These are phyloP conservation scores for Candida coquimbonensis DNA, from an alignment of 805 yeast species.

Conservation along the genomic window DNA sequence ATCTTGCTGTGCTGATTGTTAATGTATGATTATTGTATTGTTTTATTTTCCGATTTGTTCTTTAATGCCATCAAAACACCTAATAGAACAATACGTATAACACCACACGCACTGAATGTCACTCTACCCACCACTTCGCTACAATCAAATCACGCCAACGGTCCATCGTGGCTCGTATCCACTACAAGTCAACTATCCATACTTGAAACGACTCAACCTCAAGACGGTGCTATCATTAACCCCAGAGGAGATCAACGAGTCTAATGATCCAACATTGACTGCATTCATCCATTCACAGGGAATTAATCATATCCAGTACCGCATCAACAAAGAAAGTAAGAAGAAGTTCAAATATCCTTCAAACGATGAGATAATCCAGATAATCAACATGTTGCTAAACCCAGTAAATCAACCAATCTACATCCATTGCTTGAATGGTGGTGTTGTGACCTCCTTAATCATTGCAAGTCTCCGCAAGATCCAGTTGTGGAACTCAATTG, in stretches of 20 bases:
- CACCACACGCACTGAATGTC: not conserved
- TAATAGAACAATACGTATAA: not conserved
- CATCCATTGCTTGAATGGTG: slow-evolving; percentile 85
- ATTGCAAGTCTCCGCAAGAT: slow-evolving; percentile 81
- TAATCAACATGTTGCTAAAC: slow-evolving; percentile 57
- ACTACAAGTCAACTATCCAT: slow-evolving; percentile 62
- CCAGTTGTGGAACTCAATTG: slow-evolving; percentile 82
- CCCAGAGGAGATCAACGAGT: slow-evolving; percentile 60
- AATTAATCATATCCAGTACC: slow-evolving; percentile 64
- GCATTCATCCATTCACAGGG: slow-evolving; percentile 45
- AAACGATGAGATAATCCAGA: slow-evolving; percentile 36
- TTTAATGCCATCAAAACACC: no score
- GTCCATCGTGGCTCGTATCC: slow-evolving; percentile 86
- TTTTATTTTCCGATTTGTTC: no score
- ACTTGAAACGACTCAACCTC: slow-evolving; percentile 55
- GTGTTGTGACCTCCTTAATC: slow-evolving; percentile 75
- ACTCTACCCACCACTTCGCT: slow-evolving; percentile 72
- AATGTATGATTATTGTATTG: no score
- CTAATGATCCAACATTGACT: slow-evolving; percentile 42
- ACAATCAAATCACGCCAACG: slow-evolving; percentile 56
- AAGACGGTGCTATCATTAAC: slow-evolving; percentile 73
- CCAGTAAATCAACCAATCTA: slow-evolving; percentile 61
- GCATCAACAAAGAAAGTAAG: slow-evolving; percentile 47
- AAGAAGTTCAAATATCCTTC: slow-evolving; percentile 4
- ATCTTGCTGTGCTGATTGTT: no score